Base-by-base conservation (phyloP, 2,329 filamentous ascomycete genomes). In the Fusarium papillatum region DNA sequence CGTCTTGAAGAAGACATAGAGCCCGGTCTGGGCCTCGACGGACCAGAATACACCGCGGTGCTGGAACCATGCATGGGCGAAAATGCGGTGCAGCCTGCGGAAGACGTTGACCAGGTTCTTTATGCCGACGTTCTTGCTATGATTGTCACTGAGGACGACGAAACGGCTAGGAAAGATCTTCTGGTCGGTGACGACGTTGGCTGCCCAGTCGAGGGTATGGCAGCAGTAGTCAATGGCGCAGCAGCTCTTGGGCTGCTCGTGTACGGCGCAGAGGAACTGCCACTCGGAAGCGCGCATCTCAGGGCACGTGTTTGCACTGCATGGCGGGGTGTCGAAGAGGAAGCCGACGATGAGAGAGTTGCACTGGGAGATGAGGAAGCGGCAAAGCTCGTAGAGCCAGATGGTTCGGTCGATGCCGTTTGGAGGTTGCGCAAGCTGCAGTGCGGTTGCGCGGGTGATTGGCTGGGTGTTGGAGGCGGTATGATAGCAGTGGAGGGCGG, bases 151-250 rank as follows among this genome's bases (percentile, higher is more conserved):
- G 34, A 88, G 80, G 11, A 90, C 85, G 64, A 90, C 89, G 75
- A 98, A 91, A 65, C 97, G 91, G 78, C 95, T 98, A 1, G 97
- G 96, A 82, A 99, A 99, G 82, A 97, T 94, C 87, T 98, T 98
- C 66, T 95, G 94, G 79, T 95, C 97, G 4, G 96, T 98, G 69
- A 99, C 93, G 24, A 96, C 94, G 80, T 97, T 98, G 69, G 95
- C 96, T 4, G 97, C 97, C 95, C 96, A 98, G 86, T 99, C 97
- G 53, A 99, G 92, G 0, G 97, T 99, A 83, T 99, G 97, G 83
- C 96, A 98, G 89, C 96, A 98, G 86, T 99, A 99, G 86, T 99
- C 97, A 81, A 99, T 98, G 64, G 97, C 97, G 84, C 96, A 98
- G 87, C 97, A 99, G 80, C 94, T 95, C 86, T 98, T 98, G 61